Conservation (phyloP, 176 grass and related monocot genomes). For the Cenchrus purpureus region DNA sequence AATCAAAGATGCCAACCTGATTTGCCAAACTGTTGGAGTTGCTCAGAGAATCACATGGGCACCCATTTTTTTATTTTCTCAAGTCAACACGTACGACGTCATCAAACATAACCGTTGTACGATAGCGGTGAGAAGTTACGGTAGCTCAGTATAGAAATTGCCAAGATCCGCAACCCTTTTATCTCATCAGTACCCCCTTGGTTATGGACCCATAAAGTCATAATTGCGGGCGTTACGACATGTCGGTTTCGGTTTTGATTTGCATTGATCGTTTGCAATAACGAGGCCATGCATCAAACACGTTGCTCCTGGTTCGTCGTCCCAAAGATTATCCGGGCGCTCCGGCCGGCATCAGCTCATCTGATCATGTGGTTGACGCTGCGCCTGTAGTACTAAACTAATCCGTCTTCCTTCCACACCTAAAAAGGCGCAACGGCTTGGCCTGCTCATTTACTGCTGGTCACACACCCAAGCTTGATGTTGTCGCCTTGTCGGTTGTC, state of each 20-base stretch:
- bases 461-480: background rate
- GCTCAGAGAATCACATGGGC: constrained; percentile 20
- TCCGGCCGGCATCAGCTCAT: background rate
- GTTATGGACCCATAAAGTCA: background rate
- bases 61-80: background rate
- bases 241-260: background rate
- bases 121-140: background rate
- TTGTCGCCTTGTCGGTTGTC: background rate
- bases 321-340: background rate
- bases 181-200: background rate
- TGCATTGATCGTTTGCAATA: background rate
- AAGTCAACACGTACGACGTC: constrained; percentile 22
- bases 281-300: background rate
- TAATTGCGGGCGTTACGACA: background rate
- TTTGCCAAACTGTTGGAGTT: too few species aligned
- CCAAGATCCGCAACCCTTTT: too few species aligned
- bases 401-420: background rate
- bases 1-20: too few species aligned
- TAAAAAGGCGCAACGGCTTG: background rate
- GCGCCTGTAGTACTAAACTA: background rate
- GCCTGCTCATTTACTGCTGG: background rate
- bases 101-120: constrained; percentile 19
- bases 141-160: too few species aligned
- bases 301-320: background rate
- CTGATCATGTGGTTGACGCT: constrained; percentile 13